A percentile compares a stretch with the other conserved stretches of the same genome.
Evolutionary conservation across 108 stramenopile species (phyloP).

Genomic region (Mayamaea pseudoterrestris): DNA sequence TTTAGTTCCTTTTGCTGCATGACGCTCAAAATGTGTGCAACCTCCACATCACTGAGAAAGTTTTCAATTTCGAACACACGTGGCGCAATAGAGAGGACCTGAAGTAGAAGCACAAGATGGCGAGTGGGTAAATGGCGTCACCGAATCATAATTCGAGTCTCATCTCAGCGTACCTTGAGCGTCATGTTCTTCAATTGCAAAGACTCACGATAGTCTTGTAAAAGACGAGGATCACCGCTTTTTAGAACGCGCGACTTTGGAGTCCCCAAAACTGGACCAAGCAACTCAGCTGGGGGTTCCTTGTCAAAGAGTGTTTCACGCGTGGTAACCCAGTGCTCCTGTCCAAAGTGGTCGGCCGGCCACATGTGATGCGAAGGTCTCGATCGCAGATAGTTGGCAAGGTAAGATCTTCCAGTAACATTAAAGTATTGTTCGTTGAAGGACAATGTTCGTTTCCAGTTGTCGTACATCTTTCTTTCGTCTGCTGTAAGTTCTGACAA

Average conservation of each 20-base stretch:
- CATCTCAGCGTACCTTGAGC: background rate
- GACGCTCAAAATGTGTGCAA: slow-evolving; percentile 71
- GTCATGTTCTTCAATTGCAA: no score
- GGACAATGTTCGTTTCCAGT: slow-evolving; percentile 24
- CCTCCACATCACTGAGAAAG: slow-evolving; percentile 70
- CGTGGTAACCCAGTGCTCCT: slow-evolving; percentile 71
- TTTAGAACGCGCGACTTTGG: slow-evolving; percentile 22
- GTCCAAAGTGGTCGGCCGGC: slow-evolving; percentile 68
- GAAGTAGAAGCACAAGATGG: no score
- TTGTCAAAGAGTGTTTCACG: slow-evolving; percentile 57
- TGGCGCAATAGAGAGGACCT: slow-evolving; percentile 20
- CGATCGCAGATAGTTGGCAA: slow-evolving; percentile 28
- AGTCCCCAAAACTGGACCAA: slow-evolving; percentile 14
- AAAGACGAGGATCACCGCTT: slow-evolving; percentile 28
- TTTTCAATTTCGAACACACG: slow-evolving; percentile 80
- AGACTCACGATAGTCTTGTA: slow-evolving; percentile 58
- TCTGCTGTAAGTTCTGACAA: slow-evolving; percentile 24
- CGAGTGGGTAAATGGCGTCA: no score
- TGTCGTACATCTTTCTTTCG: slow-evolving; percentile 35
- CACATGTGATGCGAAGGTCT: slow-evolving; percentile 56
- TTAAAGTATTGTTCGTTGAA: slow-evolving; percentile 49
- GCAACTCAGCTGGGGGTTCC: slow-evolving; percentile 22
- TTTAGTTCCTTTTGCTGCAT: slow-evolving; percentile 36
- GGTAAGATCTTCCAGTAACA: slow-evolving; percentile 43
- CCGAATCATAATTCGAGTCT: no score